Conservation (phyloP, 2,329 filamentous ascomycete species). For the Exserohilum turcica region DNA sequence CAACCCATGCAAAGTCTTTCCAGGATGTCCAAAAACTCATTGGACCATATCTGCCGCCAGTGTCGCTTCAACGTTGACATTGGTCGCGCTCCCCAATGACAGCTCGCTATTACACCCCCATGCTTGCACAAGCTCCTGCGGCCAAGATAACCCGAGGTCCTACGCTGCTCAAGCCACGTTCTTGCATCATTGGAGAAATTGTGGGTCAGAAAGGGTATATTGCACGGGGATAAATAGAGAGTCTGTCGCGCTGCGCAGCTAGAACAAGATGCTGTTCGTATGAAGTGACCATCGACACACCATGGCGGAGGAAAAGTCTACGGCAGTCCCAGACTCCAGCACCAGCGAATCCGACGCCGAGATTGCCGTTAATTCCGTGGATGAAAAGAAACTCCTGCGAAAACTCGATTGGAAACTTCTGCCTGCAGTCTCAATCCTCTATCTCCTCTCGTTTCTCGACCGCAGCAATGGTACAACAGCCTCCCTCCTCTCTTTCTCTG, state of each 20-base stretch:
- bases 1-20: slow-evolving; percentile 3
- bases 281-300: neutral
- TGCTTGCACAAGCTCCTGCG: slow-evolving; percentile 5
- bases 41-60: neutral
- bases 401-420: slow-evolving; percentile 57
- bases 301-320: slow-evolving; percentile 22
- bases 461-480: slow-evolving; percentile 42
- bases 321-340: slow-evolving; percentile 23
- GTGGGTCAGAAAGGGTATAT: neutral
- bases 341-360: slow-evolving; percentile 38
- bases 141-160: slow-evolving; percentile 13
- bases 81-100: slow-evolving; percentile 25
- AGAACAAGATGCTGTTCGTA: no score
- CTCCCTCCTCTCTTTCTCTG: neutral
- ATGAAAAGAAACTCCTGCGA: slow-evolving; percentile 63
- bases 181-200: slow-evolving; percentile 46
- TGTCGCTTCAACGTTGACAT: slow-evolving; percentile 13
- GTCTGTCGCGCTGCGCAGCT: slow-evolving; percentile 20
- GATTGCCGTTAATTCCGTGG: slow-evolving; percentile 43
- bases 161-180: slow-evolving; percentile 24
- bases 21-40: neutral
- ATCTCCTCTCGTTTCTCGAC: slow-evolving; percentile 48
- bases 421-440: slow-evolving; percentile 51
- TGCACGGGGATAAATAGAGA: slow-evolving; percentile 10
- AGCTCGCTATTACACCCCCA: slow-evolving; percentile 1